Evolutionary conservation across 2,329 filamentous ascomycete species (phyloP), one percentile per base, ranked within the genome.

Genomic region (Canariomyces notabilis): DNA sequence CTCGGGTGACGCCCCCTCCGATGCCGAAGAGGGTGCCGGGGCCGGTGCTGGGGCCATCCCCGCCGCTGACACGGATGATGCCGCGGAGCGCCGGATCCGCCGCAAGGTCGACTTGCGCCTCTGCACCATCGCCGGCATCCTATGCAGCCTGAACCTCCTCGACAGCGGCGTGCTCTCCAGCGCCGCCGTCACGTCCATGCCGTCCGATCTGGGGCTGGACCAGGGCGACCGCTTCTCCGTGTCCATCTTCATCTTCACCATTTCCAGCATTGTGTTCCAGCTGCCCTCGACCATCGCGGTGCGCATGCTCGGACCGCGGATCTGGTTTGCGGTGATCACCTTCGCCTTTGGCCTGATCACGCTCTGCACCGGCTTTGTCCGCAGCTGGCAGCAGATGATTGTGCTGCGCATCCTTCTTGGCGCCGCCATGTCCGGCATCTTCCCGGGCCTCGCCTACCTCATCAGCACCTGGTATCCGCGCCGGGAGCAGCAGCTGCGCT

Each of bases 221-320:
- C 39, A 49, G n/a, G 82, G 82, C 18, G 79, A 82, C 52, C 72
- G 82, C 32, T 87, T 83, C 60, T 83, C 80, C 1, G 75, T 87
- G 4, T 75, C 80, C 18, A 87, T 88, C 47, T 83, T 87, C 66
- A 84, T 87, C 60, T 86, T 87, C 64, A 86, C 83, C 8, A 74
- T 87, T 45, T 72, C 82, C 5, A 80, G 75, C 56, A 82, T 87
- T 33, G 73, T 74, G 8, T 86, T 84, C 57, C 83, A 87, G 60
- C 67, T 87, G 6, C 83, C 83, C 0, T 80, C 79, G 2, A 87
- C 83, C 1, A 72, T 87, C 36, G 77, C 80, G 1, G 79, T 85
- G 21, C 73, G 83, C 37, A 73, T 77, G 1, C 70, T 84, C 39
- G 82, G 83, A 0, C 84, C 83, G 0, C 71, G 83, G 12, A 59